Evolutionary conservation across 1,284 basidiomycete species (phyloP).

Genomic region (Wallemia mellicola): DNA sequence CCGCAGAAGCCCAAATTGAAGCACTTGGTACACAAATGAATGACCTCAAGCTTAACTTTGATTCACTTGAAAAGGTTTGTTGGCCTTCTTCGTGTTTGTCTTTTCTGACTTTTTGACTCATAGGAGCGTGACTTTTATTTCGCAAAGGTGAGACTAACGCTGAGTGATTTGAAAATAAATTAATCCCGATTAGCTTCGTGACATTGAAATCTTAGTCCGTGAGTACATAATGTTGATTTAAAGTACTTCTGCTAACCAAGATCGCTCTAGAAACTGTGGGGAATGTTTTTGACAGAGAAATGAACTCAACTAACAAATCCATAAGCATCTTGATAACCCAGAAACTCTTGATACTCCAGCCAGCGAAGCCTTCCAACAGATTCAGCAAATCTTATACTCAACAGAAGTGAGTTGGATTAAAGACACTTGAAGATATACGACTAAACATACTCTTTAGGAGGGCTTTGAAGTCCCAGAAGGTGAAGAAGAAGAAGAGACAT

Average conservation of each 20-base stretch:
- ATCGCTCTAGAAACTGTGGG: slow-evolving; percentile 3
- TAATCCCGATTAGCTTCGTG: slow-evolving; percentile 33
- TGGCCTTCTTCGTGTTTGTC: neutral
- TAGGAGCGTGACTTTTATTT: slow-evolving; percentile 75
- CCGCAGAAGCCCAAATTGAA: slow-evolving; percentile 28
- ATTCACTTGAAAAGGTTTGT: slow-evolving; percentile 10
- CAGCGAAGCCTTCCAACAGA: slow-evolving; percentile 39
- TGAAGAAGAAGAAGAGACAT: slow-evolving; percentile 6
- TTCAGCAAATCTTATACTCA: slow-evolving; percentile 78
- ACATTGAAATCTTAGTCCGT: slow-evolving; percentile 73
- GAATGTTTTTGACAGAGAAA: neutral
- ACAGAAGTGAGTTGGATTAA: slow-evolving; percentile 37
- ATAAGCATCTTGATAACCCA: slow-evolving; percentile 32
- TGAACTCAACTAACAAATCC: neutral
- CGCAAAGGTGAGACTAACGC: slow-evolving; percentile 37
- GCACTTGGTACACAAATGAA: slow-evolving; percentile 61
- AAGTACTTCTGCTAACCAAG: slow-evolving; percentile 5
- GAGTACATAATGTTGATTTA: slow-evolving; percentile 13
- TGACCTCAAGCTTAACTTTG: slow-evolving; percentile 27
- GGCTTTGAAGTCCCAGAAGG: slow-evolving; percentile 42
- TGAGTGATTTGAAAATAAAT: neutral
- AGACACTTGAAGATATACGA: neutral
- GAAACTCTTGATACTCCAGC: slow-evolving; percentile 28
- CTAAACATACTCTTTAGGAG: slow-evolving; percentile 14
- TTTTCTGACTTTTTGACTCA: neutral